These are phyloP conservation scores for Populus euphratica DNA, from an alignment of 345 rosid genomes.

Conservation along the genomic window DNA sequence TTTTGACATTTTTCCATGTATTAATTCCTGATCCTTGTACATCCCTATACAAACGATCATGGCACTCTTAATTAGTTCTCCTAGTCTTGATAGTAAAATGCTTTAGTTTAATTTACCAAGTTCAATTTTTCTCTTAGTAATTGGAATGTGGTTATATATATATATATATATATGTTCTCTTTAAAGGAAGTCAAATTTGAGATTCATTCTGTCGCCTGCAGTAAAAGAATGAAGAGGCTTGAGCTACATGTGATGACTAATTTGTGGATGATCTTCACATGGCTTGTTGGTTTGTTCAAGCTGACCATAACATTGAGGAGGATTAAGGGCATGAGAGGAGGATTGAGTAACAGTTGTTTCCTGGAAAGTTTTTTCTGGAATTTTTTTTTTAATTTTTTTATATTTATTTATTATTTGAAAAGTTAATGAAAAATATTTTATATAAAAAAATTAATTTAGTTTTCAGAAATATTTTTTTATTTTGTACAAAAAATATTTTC, in stretches of 20 bases:
- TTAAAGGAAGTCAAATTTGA: not conserved
- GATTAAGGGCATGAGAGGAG: not conserved
- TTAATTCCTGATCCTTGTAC: not conserved
- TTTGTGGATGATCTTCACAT: not conserved
- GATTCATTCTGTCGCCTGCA: not conserved
- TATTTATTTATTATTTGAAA: too few species aligned
- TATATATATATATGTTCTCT: not conserved
- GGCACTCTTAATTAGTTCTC: not conserved
- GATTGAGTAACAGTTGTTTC: too few species aligned
- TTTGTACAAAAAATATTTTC: too few species aligned
- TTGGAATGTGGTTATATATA: not conserved
- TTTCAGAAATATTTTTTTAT: too few species aligned
- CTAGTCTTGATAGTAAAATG: not conserved
- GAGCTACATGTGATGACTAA: not conserved
- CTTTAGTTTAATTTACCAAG: not conserved
- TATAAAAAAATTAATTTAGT: too few species aligned
- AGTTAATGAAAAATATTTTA: too few species aligned
- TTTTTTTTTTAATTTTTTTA: too few species aligned
- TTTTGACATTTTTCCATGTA: not conserved
- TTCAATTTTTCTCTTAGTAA: not conserved
- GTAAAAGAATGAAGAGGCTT: not conserved
- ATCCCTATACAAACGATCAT: slow-evolving; percentile 1
- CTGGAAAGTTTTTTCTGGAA: too few species aligned
- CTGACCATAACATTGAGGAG: not conserved
- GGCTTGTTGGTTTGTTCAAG: not conserved